phyloP scores from a whole-genome alignment of 1,284 basidiomycete genomes.

The Entoloma clypeatum region DNA sequence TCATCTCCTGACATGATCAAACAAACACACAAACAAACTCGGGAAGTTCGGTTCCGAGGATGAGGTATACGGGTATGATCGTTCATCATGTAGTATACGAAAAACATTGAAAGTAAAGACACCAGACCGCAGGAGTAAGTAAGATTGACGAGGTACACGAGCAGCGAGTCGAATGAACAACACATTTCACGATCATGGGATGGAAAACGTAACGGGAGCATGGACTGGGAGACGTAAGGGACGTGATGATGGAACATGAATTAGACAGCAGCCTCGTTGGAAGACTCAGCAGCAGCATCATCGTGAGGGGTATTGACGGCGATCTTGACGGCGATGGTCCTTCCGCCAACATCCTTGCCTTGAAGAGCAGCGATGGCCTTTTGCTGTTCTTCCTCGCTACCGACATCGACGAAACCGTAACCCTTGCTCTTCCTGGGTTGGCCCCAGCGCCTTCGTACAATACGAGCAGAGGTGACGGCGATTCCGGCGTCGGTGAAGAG shows the following conservation, averaged over 20 bases:
- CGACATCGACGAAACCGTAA: slow-evolving; percentile 92
- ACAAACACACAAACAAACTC: slow-evolving; percentile 26
- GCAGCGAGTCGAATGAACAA: slow-evolving; percentile 21
- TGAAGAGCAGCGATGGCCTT: slow-evolving; percentile 81
- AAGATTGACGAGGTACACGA: slow-evolving; percentile 32
- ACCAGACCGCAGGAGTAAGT: slow-evolving; percentile 52
- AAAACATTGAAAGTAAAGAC: slow-evolving; percentile 39
- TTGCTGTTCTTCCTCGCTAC: slow-evolving; percentile 76
- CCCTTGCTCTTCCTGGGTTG: slow-evolving; percentile 84
- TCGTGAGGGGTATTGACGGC: slow-evolving; percentile 67
- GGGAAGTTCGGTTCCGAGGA: background rate
- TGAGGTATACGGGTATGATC: slow-evolving; percentile 15
- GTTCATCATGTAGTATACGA: slow-evolving; percentile 27
- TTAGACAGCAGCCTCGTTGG: slow-evolving; percentile 20
- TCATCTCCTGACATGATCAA: slow-evolving; percentile 59
- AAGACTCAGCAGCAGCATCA: slow-evolving; percentile 34
- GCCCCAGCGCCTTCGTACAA: slow-evolving; percentile 81
- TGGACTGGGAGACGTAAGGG: slow-evolving; percentile 20
- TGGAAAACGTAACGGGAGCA: slow-evolving; percentile 25
- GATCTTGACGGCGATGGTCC: slow-evolving; percentile 83
- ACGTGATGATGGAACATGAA: slow-evolving; percentile 20
- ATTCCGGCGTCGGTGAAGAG: slow-evolving; percentile 85
- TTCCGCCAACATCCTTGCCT: slow-evolving; percentile 78
- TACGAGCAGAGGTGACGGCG: slow-evolving; percentile 77
- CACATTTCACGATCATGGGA: slow-evolving; percentile 24